Evolutionary conservation across 2,329 filamentous ascomycete species (phyloP), one percentile per base, ranked within the genome.

Genomic region (Cladorrhinum sp.): DNA sequence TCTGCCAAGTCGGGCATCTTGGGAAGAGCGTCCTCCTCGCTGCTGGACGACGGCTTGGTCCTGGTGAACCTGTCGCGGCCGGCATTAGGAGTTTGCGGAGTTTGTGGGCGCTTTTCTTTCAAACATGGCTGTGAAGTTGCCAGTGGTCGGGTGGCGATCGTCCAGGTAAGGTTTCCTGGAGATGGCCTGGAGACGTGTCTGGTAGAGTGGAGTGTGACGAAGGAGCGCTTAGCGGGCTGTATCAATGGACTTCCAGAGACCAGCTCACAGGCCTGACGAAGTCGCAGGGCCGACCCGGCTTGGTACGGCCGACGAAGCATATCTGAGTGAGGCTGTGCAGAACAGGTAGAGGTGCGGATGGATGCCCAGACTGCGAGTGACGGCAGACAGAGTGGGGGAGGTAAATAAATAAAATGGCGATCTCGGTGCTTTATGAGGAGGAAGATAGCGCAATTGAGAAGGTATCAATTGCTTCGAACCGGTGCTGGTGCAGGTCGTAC

Each of bases 1-100:
- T 77, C 74, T 52, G 72, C 68, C 20, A 79, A 70, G 63, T 79
- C 74, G 4, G 74, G 72, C 36, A 73, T 26, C 12, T 53, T 52
- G 23, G 33, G 58, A 30, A 53, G 42, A 23, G 52, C 46, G n/a
- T 62, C 56, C 42, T 24, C 16, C 7, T 14, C 20, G 23, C 42
- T 46, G 23, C 61, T 30, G 39, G 55, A 46, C 5, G 58, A 36
- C 2, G 63, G 6, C 20, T 48, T 56, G 18, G 50, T 39, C 52
- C 46, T 59, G 49, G 58, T 53, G 51, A 66, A 68, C 36, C 64
- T 64, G 58, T 55, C 50, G 10, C 52, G 60, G 28, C 60, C 46
- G 21, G 42, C 52, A 36, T 59, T 59, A 24, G 59, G 18, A 46
- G 39, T 50, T 46, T 57, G 59, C 49, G 51, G 52, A 36, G 36